Percentiles rank a stretch among this genome's conserved stretches.
Evolutionary conservation across 257 asterid genomes (phyloP).

Genomic region (Solanum etuberosum): DNA sequence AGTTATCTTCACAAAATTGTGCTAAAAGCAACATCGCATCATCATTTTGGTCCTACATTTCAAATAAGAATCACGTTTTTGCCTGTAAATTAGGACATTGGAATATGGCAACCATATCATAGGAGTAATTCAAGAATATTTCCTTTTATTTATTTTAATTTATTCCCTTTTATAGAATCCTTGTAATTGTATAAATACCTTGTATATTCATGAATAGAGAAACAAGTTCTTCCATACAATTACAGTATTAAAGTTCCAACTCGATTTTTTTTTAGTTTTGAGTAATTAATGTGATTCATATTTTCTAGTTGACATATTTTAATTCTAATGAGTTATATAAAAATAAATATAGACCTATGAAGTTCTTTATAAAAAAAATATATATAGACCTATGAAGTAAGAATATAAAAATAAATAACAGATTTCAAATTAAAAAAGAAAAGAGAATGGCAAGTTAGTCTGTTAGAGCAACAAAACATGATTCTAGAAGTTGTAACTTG

Average conservation of each 20-base stretch:
- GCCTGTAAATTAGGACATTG: not conserved
- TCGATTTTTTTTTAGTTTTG: not conserved
- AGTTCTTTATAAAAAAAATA: not conserved
- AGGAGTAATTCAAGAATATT: not conserved
- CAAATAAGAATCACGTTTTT: not conserved
- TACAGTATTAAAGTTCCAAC: not conserved
- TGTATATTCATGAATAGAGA: not conserved
- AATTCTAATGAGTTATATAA: not conserved
- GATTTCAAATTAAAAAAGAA: not conserved
- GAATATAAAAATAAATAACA: not conserved
- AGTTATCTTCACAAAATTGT: slow-evolving; percentile 85
- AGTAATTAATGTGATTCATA: not conserved
- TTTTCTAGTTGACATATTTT: not conserved
- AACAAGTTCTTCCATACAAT: not conserved
- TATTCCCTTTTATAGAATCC: not conserved
- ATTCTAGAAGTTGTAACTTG: not conserved
- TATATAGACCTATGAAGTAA: not conserved
- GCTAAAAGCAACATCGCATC: slow-evolving; percentile 91
- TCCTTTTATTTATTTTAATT: not conserved
- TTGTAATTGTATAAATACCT: not conserved
- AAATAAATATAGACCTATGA: not conserved
- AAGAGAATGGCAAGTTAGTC: not conserved
- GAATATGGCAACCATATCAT: not conserved
- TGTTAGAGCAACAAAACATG: not conserved
- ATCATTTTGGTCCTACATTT: slow-evolving; percentile 73